phyloP scores from a whole-genome alignment of 768 basidiomycete genomes.

The Serendipita sp. region DNA sequence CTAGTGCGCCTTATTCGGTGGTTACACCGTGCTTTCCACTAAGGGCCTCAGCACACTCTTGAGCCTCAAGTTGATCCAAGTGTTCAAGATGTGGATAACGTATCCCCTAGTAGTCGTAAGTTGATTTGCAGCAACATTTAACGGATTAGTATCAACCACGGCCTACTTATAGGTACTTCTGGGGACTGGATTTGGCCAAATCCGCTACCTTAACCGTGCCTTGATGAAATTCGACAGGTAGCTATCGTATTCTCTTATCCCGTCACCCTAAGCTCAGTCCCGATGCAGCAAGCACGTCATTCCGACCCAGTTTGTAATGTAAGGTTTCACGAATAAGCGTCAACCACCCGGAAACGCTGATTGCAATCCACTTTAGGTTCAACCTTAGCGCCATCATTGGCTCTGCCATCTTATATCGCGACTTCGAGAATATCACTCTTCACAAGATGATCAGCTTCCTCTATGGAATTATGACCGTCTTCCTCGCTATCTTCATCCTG shows the following conservation, averaged over 20 bases:
- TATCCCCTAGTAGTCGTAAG: conserved; percentile 63
- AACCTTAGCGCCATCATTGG: conserved; percentile 86
- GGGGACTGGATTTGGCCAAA: conserved; percentile 66
- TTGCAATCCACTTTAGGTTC: conserved; percentile 36
- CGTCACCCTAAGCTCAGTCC: too few relatives aligned
- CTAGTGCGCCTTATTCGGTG: conserved; percentile 28
- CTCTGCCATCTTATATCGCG: conserved; percentile 85
- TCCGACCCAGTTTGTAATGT: conserved; percentile 81
- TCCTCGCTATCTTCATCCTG: conserved; percentile 77
- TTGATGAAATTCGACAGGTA: conserved; percentile 68
- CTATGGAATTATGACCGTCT: conserved; percentile 81
- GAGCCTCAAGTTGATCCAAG: conserved; percentile 57
- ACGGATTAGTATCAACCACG: too few relatives aligned
- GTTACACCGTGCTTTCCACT: conserved; percentile 86
- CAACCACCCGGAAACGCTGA: too few relatives aligned
- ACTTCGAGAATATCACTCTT: conserved; percentile 71
- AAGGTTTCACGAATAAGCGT: too few relatives aligned
- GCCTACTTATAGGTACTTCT: conserved; percentile 58
- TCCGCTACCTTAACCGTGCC: conserved; percentile 70
- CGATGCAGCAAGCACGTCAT: conserved; percentile 66
- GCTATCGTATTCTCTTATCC: too few relatives aligned
- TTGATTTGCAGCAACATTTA: too few relatives aligned
- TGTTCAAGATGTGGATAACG: conserved; percentile 68
- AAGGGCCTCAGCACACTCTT: conserved; percentile 83
- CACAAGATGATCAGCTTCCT: conserved; percentile 72